Base-by-base conservation (phyloP, 2,329 filamentous ascomycete genomes). In the Neocucurbitaria cava region DNA sequence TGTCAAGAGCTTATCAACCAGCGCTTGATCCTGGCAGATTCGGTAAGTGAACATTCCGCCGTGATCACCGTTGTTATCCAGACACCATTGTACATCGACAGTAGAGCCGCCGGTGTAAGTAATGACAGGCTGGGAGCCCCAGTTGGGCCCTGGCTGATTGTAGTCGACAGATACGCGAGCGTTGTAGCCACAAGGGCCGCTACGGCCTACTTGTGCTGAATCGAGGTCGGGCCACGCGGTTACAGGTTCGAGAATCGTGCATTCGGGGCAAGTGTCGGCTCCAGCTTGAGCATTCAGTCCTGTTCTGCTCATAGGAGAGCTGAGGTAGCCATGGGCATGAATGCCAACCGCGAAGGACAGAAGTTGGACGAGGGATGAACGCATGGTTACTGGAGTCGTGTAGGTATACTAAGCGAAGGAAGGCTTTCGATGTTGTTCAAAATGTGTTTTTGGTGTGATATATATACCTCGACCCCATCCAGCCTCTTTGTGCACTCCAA, bases 1-100 rank as follows among this genome's bases (percentile, higher is more conserved):
- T 1, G 61, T 65, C n/a, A 72, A 30, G 18, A 74, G 58, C 47
- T 73, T 72, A 49, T 74, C 58, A 3, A 74, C 69, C 5, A 74
- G 48, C 18, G 58, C 60, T 40, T 73, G 70, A 24, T 74, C 55
- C 48, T 72, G 69, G 55, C 71, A 73, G 46, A 73, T 70, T 49
- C 71, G 69, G 57, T 73, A 73, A 28, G 50, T 59, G 47, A 73
- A 73, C 70, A 74, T 74, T 56, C 69, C 68, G 15, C 70, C 71
- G 39, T 74, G 71, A 43, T 74, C 71, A 21, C 71, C 70, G 44
- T 74, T 74, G 47, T 65, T 58, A 46, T 74, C 71, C 15, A 74
- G 41, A 40, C 71, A 74, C 71, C 70, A 73, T 53, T 74, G 70
- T 2, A 74, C 70, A 24, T 69, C 61, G 6, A 71, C 66, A 9